Base-by-base conservation (phyloP, 805 yeast species). In the Teunomyces panamensis region DNA sequence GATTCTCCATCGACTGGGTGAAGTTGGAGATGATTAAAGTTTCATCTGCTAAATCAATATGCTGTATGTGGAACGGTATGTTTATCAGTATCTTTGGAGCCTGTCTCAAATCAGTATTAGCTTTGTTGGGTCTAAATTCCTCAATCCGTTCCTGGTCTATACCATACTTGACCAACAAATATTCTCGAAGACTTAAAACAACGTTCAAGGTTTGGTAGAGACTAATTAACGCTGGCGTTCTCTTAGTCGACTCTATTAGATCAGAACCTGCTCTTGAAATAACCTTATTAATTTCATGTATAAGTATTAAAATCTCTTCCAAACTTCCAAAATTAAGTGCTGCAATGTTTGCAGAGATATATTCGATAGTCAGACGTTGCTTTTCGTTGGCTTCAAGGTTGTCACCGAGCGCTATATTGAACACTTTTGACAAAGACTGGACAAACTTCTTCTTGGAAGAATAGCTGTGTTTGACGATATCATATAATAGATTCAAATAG, bases 221-320 rank as follows among this genome's bases (percentile, higher is more conserved):
- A 16, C 39, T n/a, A 9, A 20, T 42, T 42, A 14, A 13, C 10
- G 9, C 42, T 13, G 14, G 55, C 54, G 16, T 48, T 45, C 42
- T 49, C 45, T 48, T 44, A 24, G 60, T 37, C 46, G 46, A 44
- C 48, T 64, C 61, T 5, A 60, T 45, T 9, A 78, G 49, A 24
- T 70, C 69, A 16, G 67, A 54, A 2, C 79, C 82, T 36, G 74
- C 74, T 3, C 67, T 62, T 1, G 74, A 56, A 1, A 79, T 54
- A 0, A 73, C 49, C 39, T 69, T 59, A 46, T 82, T 82, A 30
- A 83, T 56, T 1, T 68, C 73, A 39, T 65, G 60, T 3, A 80
- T 55, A 1, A 83, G 28, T 0, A 67, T 49, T 41, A 76, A 71
- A 0, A 80, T 74, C 44, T 85, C 89, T 47, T 84, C 88, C 41